A percentile compares a stretch with the other conserved stretches of the same genome.
These are phyloP conservation scores for Eucalyptus pauciflora DNA, from an alignment of 345 rosid species.

Conservation along the genomic window DNA sequence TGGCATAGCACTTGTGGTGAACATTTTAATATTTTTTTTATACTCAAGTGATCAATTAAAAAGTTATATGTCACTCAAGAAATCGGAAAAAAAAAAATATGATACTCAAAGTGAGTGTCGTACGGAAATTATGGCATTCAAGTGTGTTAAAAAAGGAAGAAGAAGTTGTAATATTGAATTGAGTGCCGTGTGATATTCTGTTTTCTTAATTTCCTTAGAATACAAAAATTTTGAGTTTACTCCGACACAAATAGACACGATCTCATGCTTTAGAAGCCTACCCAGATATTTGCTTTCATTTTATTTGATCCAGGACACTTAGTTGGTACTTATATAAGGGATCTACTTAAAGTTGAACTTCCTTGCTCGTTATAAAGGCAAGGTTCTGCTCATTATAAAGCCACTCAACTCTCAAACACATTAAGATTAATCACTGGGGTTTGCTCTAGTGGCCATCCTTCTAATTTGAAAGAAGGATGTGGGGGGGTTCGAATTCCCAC, in stretches of 20 bases:
- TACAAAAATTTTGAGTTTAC: not conserved
- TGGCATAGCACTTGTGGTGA: not conserved
- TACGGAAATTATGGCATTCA: not conserved
- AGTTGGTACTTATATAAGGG: not conserved
- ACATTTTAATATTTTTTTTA: not conserved
- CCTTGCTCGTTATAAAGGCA: not conserved
- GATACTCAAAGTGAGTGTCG: fast-evolving
- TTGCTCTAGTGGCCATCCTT: too few relatives aligned
- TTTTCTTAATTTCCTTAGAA: not conserved
- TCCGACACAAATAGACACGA: not conserved
- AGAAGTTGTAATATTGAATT: too few relatives aligned
- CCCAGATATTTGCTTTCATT: not conserved
- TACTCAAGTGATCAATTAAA: not conserved
- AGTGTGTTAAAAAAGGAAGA: too few relatives aligned
- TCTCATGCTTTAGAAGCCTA: not conserved
- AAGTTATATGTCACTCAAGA: not conserved
- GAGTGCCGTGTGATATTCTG: not conserved
- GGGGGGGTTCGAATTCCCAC: too few relatives aligned
- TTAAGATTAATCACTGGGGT: too few relatives aligned
- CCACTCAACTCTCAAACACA: not conserved
- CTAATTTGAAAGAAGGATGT: too few relatives aligned
- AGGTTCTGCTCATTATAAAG: not conserved
- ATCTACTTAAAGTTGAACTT: not conserved
- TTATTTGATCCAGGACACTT: not conserved
- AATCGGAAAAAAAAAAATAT: fast-evolving